Evolutionary conservation across 176 grass and related monocot species (phyloP), one percentile per base, ranked within the genome.

Genomic region (Zoysia pacifica): DNA sequence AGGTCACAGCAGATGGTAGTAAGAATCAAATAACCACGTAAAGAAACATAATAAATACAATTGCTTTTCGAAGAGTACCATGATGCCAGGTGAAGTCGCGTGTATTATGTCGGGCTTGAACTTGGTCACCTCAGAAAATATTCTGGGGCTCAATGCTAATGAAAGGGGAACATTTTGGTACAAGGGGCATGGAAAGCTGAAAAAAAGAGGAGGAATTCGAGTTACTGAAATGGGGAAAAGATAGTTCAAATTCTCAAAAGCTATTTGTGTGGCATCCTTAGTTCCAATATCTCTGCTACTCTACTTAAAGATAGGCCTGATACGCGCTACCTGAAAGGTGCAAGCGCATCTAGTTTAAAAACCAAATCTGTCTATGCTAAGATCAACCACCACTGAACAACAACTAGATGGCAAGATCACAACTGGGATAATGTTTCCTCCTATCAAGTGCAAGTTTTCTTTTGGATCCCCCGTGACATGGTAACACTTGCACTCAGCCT

Each of bases 71-170:
- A 49, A 13, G 11, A 84, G 77, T 95, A 99, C 97, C 97, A 96
- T 96, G 81, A 96, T 71, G 81, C 93, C 93, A 70, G 93, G 97
- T 79, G 97, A 99, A 66, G 97, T 91, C 12, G 90, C 97, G 63
- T 96, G 97, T 50, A 99, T 90, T 79, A 99, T 90, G 82, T 99
- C 97, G 6, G 97, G 97, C 73, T 91, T 99, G 78, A 96, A 99
- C 69, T 96, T 96, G 51, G 82, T 77, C 36, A 98, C 96, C 50
- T 82, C 86, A 67, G 89, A 94, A 86, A 93, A 89, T 85, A 99
- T 99, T 86, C 93, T 95, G 11, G 97, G 97, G 80, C 93, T 99
- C 55, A 95, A 76, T 10, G 97, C 97, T 84, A 96, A 62, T 0
- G 97, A 99, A 55, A 96, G 93, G 16, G 93, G 93, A 75, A 99